Percentiles rank a stretch among this genome's conserved stretches.
Evolutionary conservation across 371 early-diverging fungal species (phyloP).

Genomic region (Gilbertella persicaria): DNA sequence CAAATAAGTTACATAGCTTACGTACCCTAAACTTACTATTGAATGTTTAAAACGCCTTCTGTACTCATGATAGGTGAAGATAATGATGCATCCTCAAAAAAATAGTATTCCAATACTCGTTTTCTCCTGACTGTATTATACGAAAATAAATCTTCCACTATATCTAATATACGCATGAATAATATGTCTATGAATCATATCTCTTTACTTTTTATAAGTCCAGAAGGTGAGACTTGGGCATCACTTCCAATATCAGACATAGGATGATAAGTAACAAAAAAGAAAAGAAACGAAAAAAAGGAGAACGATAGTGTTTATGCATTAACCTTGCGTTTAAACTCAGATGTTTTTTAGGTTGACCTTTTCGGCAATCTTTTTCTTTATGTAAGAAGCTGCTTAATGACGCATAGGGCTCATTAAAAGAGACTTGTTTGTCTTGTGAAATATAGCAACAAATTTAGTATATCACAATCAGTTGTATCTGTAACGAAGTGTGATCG

Average conservation of each 20-base stretch:
- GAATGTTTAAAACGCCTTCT: conserved; percentile 58
- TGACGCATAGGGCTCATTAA: too few relatives aligned
- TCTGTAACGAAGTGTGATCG: too few relatives aligned
- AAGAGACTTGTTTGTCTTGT: too few relatives aligned
- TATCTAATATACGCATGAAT: conserved; percentile 19
- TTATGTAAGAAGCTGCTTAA: too few relatives aligned
- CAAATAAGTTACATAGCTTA: background rate
- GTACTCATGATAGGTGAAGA: conserved; percentile 61
- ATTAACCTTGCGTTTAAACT: too few relatives aligned
- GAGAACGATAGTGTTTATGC: background rate
- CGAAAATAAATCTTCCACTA: conserved; percentile 48
- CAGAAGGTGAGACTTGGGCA: conserved; percentile 35
- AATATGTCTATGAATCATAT: background rate
- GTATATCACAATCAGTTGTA: too few relatives aligned
- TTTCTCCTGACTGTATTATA: conserved; percentile 41
- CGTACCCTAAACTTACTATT: conserved; percentile 32
- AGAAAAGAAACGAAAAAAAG: conserved; percentile 1
- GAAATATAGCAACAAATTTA: too few relatives aligned
- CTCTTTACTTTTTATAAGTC: conserved; percentile 34
- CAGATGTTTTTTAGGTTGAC: too few relatives aligned
- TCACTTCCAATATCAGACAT: conserved; percentile 42
- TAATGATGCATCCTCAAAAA: conserved; percentile 38
- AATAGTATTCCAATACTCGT: conserved; percentile 46
- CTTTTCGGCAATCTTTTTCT: too few relatives aligned
- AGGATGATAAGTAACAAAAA: conserved; percentile 4